Conservation (phyloP, 2,329 filamentous ascomycete species). For the Cryphonectria naterciae region DNA sequence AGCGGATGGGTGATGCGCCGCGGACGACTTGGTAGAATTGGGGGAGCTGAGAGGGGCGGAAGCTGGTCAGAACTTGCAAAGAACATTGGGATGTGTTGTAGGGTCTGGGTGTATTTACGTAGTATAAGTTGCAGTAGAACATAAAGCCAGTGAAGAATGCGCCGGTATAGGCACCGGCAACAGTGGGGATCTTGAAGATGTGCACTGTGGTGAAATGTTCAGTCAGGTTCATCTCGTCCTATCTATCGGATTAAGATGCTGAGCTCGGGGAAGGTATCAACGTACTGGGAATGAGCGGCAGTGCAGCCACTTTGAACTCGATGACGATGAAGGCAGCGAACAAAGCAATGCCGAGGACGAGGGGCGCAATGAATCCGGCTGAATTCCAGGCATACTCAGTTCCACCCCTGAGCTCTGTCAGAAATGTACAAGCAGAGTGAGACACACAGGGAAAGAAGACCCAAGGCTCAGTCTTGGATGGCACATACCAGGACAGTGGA, state of each 20-base stretch:
- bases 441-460: neutral
- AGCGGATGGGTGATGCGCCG: constrained; percentile 27
- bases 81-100: neutral
- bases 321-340: constrained; percentile 25
- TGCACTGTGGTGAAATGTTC: constrained; percentile 17
- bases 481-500: constrained; percentile 11
- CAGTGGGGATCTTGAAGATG: constrained; percentile 27
- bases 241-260: neutral
- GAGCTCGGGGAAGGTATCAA: neutral
- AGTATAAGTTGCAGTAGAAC: constrained; percentile 30
- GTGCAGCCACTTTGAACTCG: constrained; percentile 14
- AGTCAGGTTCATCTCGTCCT: neutral
- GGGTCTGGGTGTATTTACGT: constrained; percentile 12
- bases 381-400: constrained; percentile 26
- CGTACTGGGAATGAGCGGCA: constrained; percentile 11
- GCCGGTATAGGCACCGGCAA: constrained; percentile 18
- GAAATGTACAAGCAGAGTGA: neutral
- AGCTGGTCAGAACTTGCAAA: neutral
- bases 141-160: constrained; percentile 30
- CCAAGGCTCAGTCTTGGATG: neutral
- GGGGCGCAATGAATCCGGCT: constrained; percentile 22
- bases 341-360: constrained; percentile 15
- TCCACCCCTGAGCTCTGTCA: constrained; percentile 19
- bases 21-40: constrained; percentile 31
- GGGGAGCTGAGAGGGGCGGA: constrained; percentile 14